Evolutionary conservation across 768 basidiomycete genomes (phyloP).

Genomic region (Porpolomopsis calyptriformis): DNA sequence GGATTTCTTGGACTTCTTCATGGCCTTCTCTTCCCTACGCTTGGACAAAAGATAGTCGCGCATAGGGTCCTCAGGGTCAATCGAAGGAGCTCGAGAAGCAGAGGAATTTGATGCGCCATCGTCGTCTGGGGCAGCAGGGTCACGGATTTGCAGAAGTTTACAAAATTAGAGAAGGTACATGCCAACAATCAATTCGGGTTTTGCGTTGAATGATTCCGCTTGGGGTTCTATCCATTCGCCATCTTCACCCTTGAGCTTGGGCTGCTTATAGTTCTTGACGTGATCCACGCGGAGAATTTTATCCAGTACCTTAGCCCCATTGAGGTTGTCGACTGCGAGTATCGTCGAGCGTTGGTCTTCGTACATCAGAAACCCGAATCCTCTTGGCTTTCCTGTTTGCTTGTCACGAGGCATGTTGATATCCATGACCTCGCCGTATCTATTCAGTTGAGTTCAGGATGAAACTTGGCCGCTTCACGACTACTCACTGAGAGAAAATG

Average conservation of each 20-base stretch:
- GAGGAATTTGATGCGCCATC: slow-evolving; percentile 55
- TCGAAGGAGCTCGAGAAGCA: slow-evolving; percentile 48
- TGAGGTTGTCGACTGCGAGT: slow-evolving; percentile 96
- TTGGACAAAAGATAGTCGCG: slow-evolving; percentile 79
- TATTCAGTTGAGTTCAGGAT: slow-evolving; percentile 21
- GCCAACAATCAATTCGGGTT: slow-evolving; percentile 63
- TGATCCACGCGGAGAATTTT: slow-evolving; percentile 87
- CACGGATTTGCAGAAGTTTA: slow-evolving; percentile 3
- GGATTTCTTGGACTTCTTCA: slow-evolving; percentile 50
- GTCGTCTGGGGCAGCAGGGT: slow-evolving; percentile 27
- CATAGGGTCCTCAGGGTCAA: slow-evolving; percentile 98
- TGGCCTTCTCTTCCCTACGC: slow-evolving; percentile 57
- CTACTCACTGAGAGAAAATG: slow-evolving; percentile 89
- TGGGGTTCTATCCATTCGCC: slow-evolving; percentile 84
- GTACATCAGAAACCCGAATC: slow-evolving; percentile 98
- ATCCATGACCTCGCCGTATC: slow-evolving; percentile 96
- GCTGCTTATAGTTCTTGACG: slow-evolving; percentile 86
- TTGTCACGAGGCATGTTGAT: slow-evolving; percentile 93
- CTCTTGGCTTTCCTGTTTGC: slow-evolving; percentile 78
- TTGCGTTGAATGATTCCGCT: slow-evolving; percentile 79
- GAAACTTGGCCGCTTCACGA: background rate
- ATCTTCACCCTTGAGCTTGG: slow-evolving; percentile 61
- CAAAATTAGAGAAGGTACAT: slow-evolving; percentile 13
- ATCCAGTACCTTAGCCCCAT: slow-evolving; percentile 82
- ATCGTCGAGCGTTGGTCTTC: slow-evolving; percentile 95